Evolutionary conservation across 148 eudicot species (phyloP).

Genomic region (Arbutus unedo): DNA sequence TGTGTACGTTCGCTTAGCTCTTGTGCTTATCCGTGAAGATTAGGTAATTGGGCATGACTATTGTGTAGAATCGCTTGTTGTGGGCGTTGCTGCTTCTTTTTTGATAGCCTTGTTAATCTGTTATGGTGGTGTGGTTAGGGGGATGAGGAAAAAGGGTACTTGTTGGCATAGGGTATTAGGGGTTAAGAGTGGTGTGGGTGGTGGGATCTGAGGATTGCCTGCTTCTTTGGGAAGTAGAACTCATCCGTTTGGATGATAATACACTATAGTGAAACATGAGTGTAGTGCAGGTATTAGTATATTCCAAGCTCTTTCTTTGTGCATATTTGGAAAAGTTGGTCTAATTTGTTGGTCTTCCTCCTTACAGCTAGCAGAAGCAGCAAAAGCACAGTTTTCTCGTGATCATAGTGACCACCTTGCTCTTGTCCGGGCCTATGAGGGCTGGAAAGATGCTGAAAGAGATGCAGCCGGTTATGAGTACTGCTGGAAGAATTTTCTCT

Average conservation of each 20-base stretch:
- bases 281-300: not conserved
- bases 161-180: not conserved
- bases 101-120: not conserved
- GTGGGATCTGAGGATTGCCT: constrained; percentile 1
- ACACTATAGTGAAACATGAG: not conserved
- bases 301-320: not conserved
- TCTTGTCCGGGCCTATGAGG: constrained; percentile 91
- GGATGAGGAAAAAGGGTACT: not conserved
- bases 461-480: constrained; percentile 71
- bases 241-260: not conserved
- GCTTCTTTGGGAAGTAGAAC: not conserved
- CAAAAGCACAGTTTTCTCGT: constrained; percentile 81
- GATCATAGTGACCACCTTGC: constrained; percentile 92
- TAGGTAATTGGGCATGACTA: not conserved
- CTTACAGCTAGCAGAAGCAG: constrained; percentile 91
- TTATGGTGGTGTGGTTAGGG: not conserved
- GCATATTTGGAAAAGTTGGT: not conserved
- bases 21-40: not conserved
- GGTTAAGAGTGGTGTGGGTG: not conserved
- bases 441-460: constrained; percentile 85
- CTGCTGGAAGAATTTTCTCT: constrained; percentile 95
- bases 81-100: not conserved
- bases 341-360: constrained; percentile 10
- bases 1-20: not conserved
- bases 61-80: not conserved